These are phyloP conservation scores for Lumnitzera littorea DNA, from an alignment of 345 rosid genomes.

Conservation along the genomic window DNA sequence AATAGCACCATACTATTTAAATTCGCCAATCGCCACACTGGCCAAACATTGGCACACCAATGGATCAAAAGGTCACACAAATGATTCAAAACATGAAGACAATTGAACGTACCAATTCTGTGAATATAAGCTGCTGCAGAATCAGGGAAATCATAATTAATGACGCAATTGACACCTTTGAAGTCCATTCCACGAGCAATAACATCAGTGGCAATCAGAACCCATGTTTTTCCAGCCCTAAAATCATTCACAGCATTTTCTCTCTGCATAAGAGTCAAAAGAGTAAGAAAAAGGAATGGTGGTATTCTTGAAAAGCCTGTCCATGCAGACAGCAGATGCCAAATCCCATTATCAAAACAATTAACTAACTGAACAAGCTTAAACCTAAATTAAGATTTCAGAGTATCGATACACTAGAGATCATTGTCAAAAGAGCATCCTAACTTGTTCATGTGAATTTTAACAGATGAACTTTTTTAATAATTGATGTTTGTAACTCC, in stretches of 20 bases:
- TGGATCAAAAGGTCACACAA: too few species aligned
- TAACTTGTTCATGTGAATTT: too few species aligned
- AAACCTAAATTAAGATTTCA: too few species aligned
- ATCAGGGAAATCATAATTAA: constrained; percentile 93
- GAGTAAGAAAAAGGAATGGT: neutral
- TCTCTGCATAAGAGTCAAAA: constrained; percentile 41
- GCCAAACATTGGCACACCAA: too few species aligned
- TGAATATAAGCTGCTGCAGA: constrained; percentile 88
- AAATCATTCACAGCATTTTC: constrained; percentile 75
- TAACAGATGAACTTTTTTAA: too few species aligned
- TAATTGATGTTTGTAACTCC: too few species aligned
- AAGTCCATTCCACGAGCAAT: constrained; percentile 98
- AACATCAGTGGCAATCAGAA: constrained; percentile 90
- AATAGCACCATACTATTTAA: too few species aligned
- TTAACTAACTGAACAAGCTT: too few species aligned
- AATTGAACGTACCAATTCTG: constrained; percentile 64
- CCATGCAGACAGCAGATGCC: neutral
- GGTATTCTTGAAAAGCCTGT: neutral
- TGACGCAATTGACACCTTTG: constrained; percentile 87
- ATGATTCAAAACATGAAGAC: neutral
- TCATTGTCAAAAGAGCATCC: too few species aligned
- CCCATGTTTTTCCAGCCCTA: constrained; percentile 87
- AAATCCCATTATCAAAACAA: neutral
- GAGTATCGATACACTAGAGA: too few species aligned
- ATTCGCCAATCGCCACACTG: too few species aligned